Evolutionary conservation across 1,284 basidiomycete genomes (phyloP).

Genomic region (Meripilus lineatus): DNA sequence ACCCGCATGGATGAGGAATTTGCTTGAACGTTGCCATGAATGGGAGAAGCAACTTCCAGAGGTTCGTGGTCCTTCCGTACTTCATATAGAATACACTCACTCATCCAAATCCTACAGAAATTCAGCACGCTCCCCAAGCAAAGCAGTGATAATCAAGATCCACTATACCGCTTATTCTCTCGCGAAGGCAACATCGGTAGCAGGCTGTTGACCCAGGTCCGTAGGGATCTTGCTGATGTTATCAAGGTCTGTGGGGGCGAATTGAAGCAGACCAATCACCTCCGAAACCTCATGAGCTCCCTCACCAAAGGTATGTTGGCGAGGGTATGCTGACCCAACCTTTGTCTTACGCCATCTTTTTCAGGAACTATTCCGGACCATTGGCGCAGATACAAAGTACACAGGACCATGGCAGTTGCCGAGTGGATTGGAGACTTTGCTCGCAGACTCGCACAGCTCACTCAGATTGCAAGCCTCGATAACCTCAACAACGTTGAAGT

Average conservation of each 20-base stretch:
- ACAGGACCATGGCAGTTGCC: slow-evolving; percentile 73
- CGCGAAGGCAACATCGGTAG: slow-evolving; percentile 83
- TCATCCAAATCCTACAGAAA: slow-evolving; percentile 35
- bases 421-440: slow-evolving; percentile 84
- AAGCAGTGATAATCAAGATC: slow-evolving; percentile 70
- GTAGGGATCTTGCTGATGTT: slow-evolving; percentile 77
- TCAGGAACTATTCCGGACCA: slow-evolving; percentile 81
- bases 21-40: slow-evolving; percentile 76
- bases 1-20: slow-evolving; percentile 89
- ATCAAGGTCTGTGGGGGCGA: slow-evolving; percentile 82
- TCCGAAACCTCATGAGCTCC: slow-evolving; percentile 82
- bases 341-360: neutral
- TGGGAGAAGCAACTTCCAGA: slow-evolving; percentile 77
- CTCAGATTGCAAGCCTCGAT: slow-evolving; percentile 66
- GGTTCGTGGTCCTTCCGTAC: slow-evolving; percentile 37
- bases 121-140: slow-evolving; percentile 62
- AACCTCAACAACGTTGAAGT: slow-evolving; percentile 72
- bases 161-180: slow-evolving; percentile 82
- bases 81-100: slow-evolving; percentile 2
- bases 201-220: slow-evolving; percentile 72
- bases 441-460: slow-evolving; percentile 75
- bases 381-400: slow-evolving; percentile 88
- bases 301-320: slow-evolving; percentile 72
- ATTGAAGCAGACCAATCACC: slow-evolving; percentile 92
- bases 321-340: neutral